These are phyloP conservation scores for Curvularia spicifera DNA, from an alignment of 2,329 filamentous ascomycete species.

Conservation along the genomic window DNA sequence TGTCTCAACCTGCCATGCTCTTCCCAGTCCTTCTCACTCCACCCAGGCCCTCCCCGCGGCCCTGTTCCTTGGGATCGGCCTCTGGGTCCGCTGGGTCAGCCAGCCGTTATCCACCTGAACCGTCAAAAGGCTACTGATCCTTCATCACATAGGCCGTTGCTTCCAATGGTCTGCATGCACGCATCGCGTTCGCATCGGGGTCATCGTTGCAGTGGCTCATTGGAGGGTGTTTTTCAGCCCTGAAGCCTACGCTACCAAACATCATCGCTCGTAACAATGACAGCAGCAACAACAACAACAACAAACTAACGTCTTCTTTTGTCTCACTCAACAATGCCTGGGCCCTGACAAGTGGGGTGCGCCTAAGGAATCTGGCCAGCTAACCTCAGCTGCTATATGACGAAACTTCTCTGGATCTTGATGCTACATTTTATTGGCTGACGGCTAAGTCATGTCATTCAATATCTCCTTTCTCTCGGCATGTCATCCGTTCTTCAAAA, in stretches of 20 bases:
- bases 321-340: conserved; percentile 12
- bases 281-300: conserved; percentile 4
- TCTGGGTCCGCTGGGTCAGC: background rate
- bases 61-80: conserved; percentile 13
- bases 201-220: conserved; percentile 10
- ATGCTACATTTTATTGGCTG: conserved; percentile 15
- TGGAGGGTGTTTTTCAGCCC: conserved; percentile 19
- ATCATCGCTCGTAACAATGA: conserved; percentile 1
- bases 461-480: conserved; percentile 11
- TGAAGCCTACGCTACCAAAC: conserved; percentile 14
- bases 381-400: conserved; percentile 17
- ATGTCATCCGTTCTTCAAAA: conserved; percentile 9
- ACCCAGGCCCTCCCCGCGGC: conserved; percentile 14
- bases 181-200: conserved; percentile 18
- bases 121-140: conserved; percentile 21
- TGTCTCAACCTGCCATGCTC: background rate
- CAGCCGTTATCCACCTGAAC: conserved; percentile 18
- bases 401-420: conserved; percentile 10
- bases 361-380: conserved; percentile 15
- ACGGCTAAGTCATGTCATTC: conserved; percentile 6
- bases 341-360: conserved; percentile 18
- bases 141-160: conserved; percentile 13
- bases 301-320: conserved; percentile 10
- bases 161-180: conserved; percentile 10
- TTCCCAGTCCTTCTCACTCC: conserved; percentile 15